Conservation (phyloP, 2,329 filamentous ascomycete genomes). For the Fusarium beomiforme region DNA sequence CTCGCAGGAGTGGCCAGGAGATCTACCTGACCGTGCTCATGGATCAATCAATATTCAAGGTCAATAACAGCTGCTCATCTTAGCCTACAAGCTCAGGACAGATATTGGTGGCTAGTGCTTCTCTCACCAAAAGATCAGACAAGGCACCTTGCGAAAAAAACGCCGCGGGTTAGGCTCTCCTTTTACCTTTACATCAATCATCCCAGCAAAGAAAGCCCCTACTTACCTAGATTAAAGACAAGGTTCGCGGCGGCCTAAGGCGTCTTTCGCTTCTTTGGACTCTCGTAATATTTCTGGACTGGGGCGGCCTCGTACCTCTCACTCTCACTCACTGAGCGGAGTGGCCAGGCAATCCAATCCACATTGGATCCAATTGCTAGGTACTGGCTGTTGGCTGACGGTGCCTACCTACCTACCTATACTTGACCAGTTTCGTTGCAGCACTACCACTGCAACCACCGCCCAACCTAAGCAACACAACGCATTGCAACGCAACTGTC, state of each 20-base stretch:
- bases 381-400: conserved; percentile 3
- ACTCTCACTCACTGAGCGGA: not conserved
- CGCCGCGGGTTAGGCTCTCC: conserved; percentile 20
- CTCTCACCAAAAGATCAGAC: conserved; percentile 15
- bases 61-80: not conserved
- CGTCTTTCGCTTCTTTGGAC: conserved; percentile 24
- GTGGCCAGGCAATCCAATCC: not conserved
- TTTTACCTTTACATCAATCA: conserved; percentile 32
- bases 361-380: not conserved
- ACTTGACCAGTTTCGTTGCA: conserved; percentile 14
- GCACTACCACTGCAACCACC: conserved; percentile 1
- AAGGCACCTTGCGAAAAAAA: conserved; percentile 15
- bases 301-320: conserved; percentile 26
- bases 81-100: conserved; percentile 2
- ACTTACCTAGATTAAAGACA: conserved; percentile 20
- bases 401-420: no score
- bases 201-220: conserved; percentile 6
- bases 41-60: not conserved
- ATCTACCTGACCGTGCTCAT: not conserved
- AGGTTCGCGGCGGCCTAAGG: conserved; percentile 36
- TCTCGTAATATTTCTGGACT: conserved; percentile 32
- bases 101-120: conserved; percentile 11
- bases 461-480: conserved; percentile 1
- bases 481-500: conserved; percentile 4
- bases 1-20: not conserved